phyloP scores from a whole-genome alignment of 1,284 basidiomycete species.

The Lignosus rhinocerotis region DNA sequence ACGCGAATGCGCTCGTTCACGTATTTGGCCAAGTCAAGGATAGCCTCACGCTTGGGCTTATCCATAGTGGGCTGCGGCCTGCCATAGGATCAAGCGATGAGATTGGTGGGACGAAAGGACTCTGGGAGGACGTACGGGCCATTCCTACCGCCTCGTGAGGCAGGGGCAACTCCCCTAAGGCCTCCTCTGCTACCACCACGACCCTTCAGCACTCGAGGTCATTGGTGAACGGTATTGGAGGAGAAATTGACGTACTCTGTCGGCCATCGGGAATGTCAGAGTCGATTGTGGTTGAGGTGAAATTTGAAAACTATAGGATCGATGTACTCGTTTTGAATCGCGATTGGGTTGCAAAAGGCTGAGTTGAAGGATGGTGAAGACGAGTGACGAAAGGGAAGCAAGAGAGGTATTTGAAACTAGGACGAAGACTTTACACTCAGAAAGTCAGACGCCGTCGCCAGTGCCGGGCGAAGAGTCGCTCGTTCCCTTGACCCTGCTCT shows the following conservation, averaged over 20 bases:
- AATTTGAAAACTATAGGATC: neutral
- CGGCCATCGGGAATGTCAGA: slow-evolving; percentile 32
- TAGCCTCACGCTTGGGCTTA: slow-evolving; percentile 92
- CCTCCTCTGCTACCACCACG: slow-evolving; percentile 31
- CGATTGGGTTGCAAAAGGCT: neutral
- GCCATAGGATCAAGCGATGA: neutral
- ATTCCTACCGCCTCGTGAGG: slow-evolving; percentile 26
- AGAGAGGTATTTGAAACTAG: slow-evolving; percentile 1
- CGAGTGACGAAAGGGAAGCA: neutral
- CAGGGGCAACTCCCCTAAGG: slow-evolving; percentile 23
- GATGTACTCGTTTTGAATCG: neutral
- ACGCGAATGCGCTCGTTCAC: slow-evolving; percentile 91
- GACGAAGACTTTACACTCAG: neutral
- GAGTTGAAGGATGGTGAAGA: neutral
- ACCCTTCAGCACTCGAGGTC: slow-evolving; percentile 28
- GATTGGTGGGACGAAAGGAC: neutral
- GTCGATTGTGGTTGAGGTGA: neutral
- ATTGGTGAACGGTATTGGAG: slow-evolving; percentile 19
- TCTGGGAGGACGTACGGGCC: slow-evolving; percentile 22
- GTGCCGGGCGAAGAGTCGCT: slow-evolving; percentile 11
- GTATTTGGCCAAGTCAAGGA: slow-evolving; percentile 94
- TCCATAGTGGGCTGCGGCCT: slow-evolving; percentile 57
- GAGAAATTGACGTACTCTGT: slow-evolving; percentile 33
- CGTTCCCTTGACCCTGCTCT: slow-evolving; percentile 22
- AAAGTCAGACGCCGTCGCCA: slow-evolving; percentile 12